Base-by-base conservation (phyloP, 805 yeast genomes). In the Cyberlindnera mississippiensis region DNA sequence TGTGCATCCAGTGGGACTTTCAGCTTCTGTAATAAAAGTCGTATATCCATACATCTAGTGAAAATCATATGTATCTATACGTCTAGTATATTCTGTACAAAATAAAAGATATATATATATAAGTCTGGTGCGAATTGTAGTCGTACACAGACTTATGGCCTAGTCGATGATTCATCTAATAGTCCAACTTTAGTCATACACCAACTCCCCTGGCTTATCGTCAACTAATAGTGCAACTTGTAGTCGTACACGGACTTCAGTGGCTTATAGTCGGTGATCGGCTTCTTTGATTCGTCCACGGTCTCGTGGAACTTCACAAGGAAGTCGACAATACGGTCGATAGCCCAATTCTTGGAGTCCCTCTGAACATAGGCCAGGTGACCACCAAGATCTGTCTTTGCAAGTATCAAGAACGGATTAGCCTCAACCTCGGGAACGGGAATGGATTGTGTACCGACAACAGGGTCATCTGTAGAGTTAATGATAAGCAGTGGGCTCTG, bases 331-430 rank as follows among this genome's bases (percentile, higher is more conserved):
- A 74, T 62, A 38, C 71, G 70, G 24, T 62, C 58, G 10, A 67
- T 59, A 29, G 68, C 73, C 80, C 81, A 76, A 38, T 75, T 67
- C 24, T 69, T 64, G 29, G 72, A 68, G 32, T 71, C 60, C 7
- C 56, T 50, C 41, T 73, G 67, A 30, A 75, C 54, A 42, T 66
- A 75, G 1, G 75, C 84, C 55, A 82, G 69, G 57, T 84, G 93
- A 7, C 91, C 91, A 49, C 93, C 93, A 12, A 78, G 56, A 40
- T 80, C 76, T 1, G 87, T 74, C 35, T 76, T 72, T 5, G 78
- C 66, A 61, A 80, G 62, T 26, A 75, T 65, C 19, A 80, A 62
- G 54, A 73, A 79, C 13, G 89, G 88, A 46, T 82, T 82, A 24
- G 67, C 60, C 29, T 56, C 46, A 15, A 74, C 71, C 41, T 78